Base-by-base conservation (phyloP, 768 basidiomycete species). In the Rhizopogon sp. region DNA sequence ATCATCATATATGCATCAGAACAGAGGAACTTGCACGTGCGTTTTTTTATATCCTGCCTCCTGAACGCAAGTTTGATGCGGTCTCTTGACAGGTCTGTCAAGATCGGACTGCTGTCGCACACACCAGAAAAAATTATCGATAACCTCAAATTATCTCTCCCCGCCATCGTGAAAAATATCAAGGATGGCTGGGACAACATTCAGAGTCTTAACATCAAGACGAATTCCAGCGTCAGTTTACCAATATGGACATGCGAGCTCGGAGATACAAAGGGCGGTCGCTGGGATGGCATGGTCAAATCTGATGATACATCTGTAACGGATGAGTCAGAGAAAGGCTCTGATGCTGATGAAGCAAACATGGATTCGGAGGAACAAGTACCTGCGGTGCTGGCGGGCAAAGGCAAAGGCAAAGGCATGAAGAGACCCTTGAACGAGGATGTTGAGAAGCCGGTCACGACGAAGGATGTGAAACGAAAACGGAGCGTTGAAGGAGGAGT, bases 1-100 rank as follows among this genome's bases (percentile, higher is more conserved):
- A 4, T 93, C 94, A 10, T 95, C 96, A 2, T 97, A 97, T 70
- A 90, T 97, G 87, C 90, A 94, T 69, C 90, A 94, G 72, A 93
- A 94, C 54, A 84, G 83, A 59, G 97, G 97, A 11, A 97, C 93
- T 6, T 92, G 89, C 81, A 84, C 87, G 91, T 95, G 74, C 50
- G 93, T 81, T 31, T 37, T 31, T 25, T 47, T 42, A 25, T 4
- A 33, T 33, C 5, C 16, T 28, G 35, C 16, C 16, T 44, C 13
- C 9, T 0, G 28, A n/a, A 10, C 5, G 9, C 25, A 10, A 39
- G 8, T 3, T 16, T 2, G 25, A 39, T 39, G 2, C 53, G 2
- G 25, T 1, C 22, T 10, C 43, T 31, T 33, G 39, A 29, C 62
- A 95, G 93, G 28, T 86, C 94, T 31, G 81, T 98, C 58, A 94